Evolutionary conservation across 2,329 filamentous ascomycete genomes (phyloP).

Genomic region (Trichoderma breve): DNA sequence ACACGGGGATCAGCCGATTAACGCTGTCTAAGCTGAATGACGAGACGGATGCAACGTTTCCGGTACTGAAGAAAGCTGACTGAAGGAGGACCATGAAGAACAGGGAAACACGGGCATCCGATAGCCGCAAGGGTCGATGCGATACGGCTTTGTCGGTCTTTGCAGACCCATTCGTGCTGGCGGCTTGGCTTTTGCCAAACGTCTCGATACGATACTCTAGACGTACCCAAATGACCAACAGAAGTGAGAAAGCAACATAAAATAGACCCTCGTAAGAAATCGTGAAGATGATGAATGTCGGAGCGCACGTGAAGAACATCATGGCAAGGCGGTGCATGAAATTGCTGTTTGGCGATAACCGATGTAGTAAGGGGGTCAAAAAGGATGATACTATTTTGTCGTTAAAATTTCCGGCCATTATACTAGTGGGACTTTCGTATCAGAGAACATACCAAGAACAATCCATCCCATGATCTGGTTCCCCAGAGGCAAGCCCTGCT

Average conservation of each 20-base stretch:
- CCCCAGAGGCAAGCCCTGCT: conserved; percentile 77
- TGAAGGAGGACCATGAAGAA: conserved; percentile 96
- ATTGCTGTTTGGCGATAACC: conserved; percentile 75
- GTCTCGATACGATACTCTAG: conserved; percentile 71
- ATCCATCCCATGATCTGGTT: conserved; percentile 86
- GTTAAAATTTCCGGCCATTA: conserved; percentile 3
- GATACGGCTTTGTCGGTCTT: conserved; percentile 23
- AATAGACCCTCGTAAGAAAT: conserved; percentile 98
- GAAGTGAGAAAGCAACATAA: conserved; percentile 83
- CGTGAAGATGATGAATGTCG: conserved; percentile 90
- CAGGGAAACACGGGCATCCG: conserved; percentile 83
- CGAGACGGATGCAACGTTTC: conserved; percentile 91
- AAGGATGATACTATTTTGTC: conserved; percentile 65
- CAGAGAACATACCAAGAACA: conserved; percentile 62
- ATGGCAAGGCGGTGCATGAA: conserved; percentile 87
- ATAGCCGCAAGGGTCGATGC: conserved; percentile 68
- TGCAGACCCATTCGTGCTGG: neutral
- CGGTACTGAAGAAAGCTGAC: conserved; percentile 94
- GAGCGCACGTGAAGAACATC: conserved; percentile 89
- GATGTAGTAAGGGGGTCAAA: conserved; percentile 76
- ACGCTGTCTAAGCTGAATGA: conserved; percentile 94
- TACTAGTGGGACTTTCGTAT: conserved; percentile 15
- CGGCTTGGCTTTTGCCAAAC: conserved; percentile 18
- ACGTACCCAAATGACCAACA: conserved; percentile 84
- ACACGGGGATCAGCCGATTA: conserved; percentile 80